Evolutionary conservation across 306 rosid genomes (phyloP), one percentile per base, ranked within the genome.

Genomic region (Lablab purpureus): DNA sequence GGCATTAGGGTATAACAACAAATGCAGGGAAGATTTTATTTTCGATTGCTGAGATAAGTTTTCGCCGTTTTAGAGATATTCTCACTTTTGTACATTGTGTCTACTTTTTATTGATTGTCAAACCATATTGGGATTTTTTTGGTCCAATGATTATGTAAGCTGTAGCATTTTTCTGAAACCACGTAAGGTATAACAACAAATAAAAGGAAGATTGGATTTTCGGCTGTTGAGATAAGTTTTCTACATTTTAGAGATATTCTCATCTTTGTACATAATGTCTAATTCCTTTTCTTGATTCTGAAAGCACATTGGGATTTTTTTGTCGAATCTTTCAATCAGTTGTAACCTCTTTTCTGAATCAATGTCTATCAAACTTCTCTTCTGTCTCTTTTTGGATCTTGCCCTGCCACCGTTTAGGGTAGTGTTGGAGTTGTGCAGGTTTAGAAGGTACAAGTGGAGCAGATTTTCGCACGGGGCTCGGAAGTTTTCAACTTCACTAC

Each of bases 361-460:
- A 52, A 21, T 66, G 40, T 15, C 56, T 25, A 67, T 41, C 65
- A 28, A 69, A 45, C 75, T 69, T 32, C 18, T 52, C 50, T 55
- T 43, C 50, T 13, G 63, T 54, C 23, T 43, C 34, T 54, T 55
- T 27, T 6, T 67, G 63, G 75, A 56, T 50, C 34, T 80, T 60
- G 13, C 45, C 58, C 30, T 66, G 54, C 67, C 32, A 41, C 54
- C 54, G 73, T 43, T 81, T 77, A 41, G 71, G 55, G 49, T 23
- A 52, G 51, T 65, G 51, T 80, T 49, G 72, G 54, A 59, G 67
- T 27, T 40, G 72, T 28, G n/a, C 19, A 15, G 40, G 36, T 74
- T 73, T 73, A 27, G 67, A 43, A 12, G 52, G 34, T 58, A 51
- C 36, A 17, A 32, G 37, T 56, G 69, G 46, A 66, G 65, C 41